These are phyloP conservation scores for Asclepias syriaca DNA, from an alignment of 257 asterid species.

Conservation along the genomic window DNA sequence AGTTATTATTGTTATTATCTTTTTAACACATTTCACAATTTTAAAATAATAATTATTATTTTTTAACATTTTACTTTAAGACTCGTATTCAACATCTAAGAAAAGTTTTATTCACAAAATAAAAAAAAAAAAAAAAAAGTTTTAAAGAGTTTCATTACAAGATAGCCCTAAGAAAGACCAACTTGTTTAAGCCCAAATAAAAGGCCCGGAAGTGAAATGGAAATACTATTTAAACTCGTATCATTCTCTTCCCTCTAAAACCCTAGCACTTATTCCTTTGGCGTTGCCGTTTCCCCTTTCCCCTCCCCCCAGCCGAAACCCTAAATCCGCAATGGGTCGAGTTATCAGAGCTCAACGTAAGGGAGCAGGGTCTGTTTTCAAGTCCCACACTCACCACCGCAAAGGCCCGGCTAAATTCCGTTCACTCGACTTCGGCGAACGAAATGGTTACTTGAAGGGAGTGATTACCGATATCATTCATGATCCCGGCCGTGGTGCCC, in stretches of 20 bases:
- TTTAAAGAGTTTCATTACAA: too few relatives aligned
- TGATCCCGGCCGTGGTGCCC: slow-evolving; percentile 84
- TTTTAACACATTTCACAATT: too few relatives aligned
- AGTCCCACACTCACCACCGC: slow-evolving; percentile 77
- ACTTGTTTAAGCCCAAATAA: not conserved
- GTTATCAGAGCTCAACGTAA: slow-evolving; percentile 74
- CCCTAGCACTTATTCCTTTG: slow-evolving; percentile 2
- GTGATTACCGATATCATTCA: slow-evolving; percentile 64
- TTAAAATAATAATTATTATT: too few relatives aligned
- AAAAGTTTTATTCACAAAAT: too few relatives aligned
- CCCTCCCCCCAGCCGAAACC: slow-evolving; percentile 7
- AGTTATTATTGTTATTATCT: too few relatives aligned
- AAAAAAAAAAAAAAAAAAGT: too few relatives aligned
- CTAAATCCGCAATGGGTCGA: slow-evolving; percentile 45
- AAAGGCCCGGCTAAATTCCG: slow-evolving; percentile 75
- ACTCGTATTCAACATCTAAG: too few relatives aligned
- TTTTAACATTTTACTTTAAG: too few relatives aligned
- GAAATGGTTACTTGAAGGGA: slow-evolving; percentile 76
- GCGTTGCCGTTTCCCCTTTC: not conserved
- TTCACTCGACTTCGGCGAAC: slow-evolving; percentile 72
- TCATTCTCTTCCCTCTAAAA: not conserved
- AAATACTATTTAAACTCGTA: not conserved
- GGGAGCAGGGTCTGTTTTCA: slow-evolving; percentile 75
- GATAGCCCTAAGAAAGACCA: not conserved
- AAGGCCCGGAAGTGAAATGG: not conserved